Conservation (phyloP, 2,329 filamentous ascomycete species). For the Cladorrhinum sp. region DNA sequence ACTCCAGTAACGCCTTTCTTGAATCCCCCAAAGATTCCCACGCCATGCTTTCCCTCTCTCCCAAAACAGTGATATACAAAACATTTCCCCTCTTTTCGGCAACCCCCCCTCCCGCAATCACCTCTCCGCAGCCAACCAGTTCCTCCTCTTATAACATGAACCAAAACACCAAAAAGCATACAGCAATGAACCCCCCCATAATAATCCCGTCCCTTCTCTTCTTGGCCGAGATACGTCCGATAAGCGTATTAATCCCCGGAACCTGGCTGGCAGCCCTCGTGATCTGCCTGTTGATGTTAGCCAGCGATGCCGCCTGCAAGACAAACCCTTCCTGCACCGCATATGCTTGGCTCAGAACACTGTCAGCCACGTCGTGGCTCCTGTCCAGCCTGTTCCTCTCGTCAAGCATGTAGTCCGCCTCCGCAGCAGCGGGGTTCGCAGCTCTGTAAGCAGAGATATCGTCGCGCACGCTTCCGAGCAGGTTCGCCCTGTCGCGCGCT, state of each 20-base stretch:
- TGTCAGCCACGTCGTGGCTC: conserved; percentile 85
- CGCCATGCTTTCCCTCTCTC: conserved; percentile 4
- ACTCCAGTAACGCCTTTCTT: conserved; percentile 6
- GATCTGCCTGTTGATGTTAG: conserved; percentile 87
- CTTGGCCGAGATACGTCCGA: conserved; percentile 88
- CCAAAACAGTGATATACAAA: conserved; percentile 1
- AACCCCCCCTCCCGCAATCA: neutral
- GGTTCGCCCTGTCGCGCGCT: conserved; percentile 81
- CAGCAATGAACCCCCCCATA: conserved; percentile 82
- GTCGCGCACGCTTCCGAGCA: conserved; percentile 83
- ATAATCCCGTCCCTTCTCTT: conserved; percentile 95
- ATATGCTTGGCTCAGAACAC: conserved; percentile 90
- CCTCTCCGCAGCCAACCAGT: neutral
- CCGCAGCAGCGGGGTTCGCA: conserved; percentile 74
- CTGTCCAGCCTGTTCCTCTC: conserved; percentile 84
- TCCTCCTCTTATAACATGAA: conserved; percentile 60
- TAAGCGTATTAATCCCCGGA: conserved; percentile 87
- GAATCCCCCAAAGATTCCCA: conserved; percentile 5
- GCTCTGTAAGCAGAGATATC: conserved; percentile 89
- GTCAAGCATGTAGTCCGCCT: conserved; percentile 96
- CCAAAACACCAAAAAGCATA: conserved; percentile 85
- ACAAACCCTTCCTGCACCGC: conserved; percentile 91
- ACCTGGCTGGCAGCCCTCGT: conserved; percentile 85
- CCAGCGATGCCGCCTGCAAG: conserved; percentile 80
- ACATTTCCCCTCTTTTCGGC: neutral